Evolutionary conservation across 202 grass and related monocot species (phyloP), one percentile per base, ranked within the genome.

Genomic region (Dendrocalamus latiflorus): DNA sequence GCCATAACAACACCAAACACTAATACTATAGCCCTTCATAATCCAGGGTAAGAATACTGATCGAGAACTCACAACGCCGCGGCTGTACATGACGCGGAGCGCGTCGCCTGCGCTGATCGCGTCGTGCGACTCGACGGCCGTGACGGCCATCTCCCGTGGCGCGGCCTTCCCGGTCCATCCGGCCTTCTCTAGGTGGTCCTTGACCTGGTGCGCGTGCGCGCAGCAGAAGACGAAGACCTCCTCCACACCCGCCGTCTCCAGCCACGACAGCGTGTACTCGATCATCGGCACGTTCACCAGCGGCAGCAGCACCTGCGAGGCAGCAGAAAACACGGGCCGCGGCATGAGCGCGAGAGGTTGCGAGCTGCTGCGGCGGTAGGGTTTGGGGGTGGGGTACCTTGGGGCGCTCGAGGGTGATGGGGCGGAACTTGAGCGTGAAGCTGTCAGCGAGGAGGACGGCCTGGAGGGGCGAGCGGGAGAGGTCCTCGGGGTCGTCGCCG

Each of bases 201-300:
- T 99, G 58, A 99, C 89, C 86, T 96, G 91, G 68, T 89, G 78
- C 28, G 96, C 81, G 84, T 99, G 96, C 61, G 96, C 83, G 21
- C 86, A 89, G 83, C 96, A 99, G 69, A 99, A 99, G 60, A 99
- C 88, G 81, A 95, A 94, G 42, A 87, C 89, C 81, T 99, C 96
- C 67, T 99, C 89, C 76, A 89, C 96, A 11, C 93, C 89, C 9
- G 81, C 89, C 28, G 96, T 87, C 48, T 94, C 96, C 33, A 99
- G 91, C 96, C 96, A 99, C 9, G 87, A 87, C 20, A 96, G 89
- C 42, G 96, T 89, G 89, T 99, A 99, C 50, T 93, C 88, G 76
- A 99, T 99, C 89, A 99, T 94, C 39, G 93, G 96, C 42, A 87
- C 83, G 43, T 94, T 93, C 61, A 91, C 96, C 83, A 99, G 77